These are phyloP conservation scores for Solanum hybrid DNA, from an alignment of 305 asterid species.

Conservation along the genomic window DNA sequence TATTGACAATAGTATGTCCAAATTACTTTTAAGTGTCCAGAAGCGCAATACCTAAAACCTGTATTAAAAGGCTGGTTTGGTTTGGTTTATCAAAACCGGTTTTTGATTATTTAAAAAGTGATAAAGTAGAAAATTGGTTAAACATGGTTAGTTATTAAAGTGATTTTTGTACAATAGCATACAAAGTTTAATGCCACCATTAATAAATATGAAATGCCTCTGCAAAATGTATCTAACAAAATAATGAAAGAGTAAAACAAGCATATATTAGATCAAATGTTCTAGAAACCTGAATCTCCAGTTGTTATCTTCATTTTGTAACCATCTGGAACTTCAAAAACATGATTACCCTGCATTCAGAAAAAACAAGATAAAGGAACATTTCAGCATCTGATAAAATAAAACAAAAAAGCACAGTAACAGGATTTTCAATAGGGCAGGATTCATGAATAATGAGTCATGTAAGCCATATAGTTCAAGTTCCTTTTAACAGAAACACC, in stretches of 20 bases:
- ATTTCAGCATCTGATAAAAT: conserved; percentile 12
- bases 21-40: background rate
- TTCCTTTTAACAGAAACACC: background rate
- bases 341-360: conserved; percentile 66
- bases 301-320: conserved; percentile 63
- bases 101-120: background rate
- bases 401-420: background rate
- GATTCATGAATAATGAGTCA: background rate
- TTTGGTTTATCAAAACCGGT: background rate
- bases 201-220: background rate
- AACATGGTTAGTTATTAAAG: background rate
- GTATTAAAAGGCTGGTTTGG: background rate
- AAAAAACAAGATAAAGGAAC: conserved; percentile 2
- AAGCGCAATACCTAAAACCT: background rate
- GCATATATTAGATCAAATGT: background rate
- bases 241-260: background rate
- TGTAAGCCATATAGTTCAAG: background rate
- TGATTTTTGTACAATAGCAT: background rate
- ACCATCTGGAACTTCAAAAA: conserved; percentile 92
- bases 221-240: background rate
- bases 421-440: background rate
- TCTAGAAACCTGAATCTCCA: conserved; percentile 62
- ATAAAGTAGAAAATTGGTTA: background rate
- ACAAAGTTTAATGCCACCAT: background rate
- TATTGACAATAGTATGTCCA: background rate